Percentiles rank a stretch among this genome's conserved stretches.
Evolutionary conservation across 164 flowering plant species (phyloP).

Genomic region (Annona squamosa): DNA sequence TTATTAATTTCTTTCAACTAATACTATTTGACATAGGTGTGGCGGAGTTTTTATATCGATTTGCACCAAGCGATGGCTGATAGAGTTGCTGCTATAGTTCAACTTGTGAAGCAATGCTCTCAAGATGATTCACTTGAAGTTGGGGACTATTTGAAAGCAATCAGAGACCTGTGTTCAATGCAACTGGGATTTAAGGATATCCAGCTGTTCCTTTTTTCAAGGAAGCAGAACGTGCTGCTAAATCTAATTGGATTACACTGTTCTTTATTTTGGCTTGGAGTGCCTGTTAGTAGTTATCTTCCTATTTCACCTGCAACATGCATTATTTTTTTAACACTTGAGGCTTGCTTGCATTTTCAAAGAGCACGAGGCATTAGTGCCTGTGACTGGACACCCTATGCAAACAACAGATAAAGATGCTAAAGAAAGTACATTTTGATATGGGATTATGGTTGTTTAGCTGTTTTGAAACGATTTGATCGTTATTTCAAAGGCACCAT

Average conservation of each 20-base stretch:
- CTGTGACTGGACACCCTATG: too few species aligned
- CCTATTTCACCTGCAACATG: neutral
- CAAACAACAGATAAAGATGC: too few species aligned
- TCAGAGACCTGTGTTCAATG: slow-evolving; percentile 29
- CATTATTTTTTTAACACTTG: neutral
- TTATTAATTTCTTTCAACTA: slow-evolving; percentile 4
- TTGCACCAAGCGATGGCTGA: slow-evolving; percentile 54
- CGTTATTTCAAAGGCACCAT: too few species aligned
- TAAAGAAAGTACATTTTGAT: too few species aligned
- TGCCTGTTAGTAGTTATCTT: slow-evolving; percentile 40
- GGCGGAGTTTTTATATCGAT: slow-evolving; percentile 50
- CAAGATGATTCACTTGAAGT: slow-evolving; percentile 45
- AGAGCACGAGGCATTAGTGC: too few species aligned
- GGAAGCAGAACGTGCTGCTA: slow-evolving; percentile 44
- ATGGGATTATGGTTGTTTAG: too few species aligned
- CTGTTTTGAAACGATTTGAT: too few species aligned
- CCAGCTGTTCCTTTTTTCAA: slow-evolving; percentile 50
- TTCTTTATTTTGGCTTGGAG: slow-evolving; percentile 41
- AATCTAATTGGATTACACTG: slow-evolving; percentile 76
- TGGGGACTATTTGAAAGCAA: slow-evolving; percentile 46
- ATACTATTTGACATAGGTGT: slow-evolving; percentile 35
- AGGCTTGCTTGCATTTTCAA: neutral
- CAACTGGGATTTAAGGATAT: slow-evolving; percentile 58
- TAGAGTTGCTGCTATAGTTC: slow-evolving; percentile 28
- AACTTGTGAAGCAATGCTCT: slow-evolving; percentile 38